Conservation (phyloP, 2,329 filamentous ascomycete species). For the Sporothrix dimorphospora region DNA sequence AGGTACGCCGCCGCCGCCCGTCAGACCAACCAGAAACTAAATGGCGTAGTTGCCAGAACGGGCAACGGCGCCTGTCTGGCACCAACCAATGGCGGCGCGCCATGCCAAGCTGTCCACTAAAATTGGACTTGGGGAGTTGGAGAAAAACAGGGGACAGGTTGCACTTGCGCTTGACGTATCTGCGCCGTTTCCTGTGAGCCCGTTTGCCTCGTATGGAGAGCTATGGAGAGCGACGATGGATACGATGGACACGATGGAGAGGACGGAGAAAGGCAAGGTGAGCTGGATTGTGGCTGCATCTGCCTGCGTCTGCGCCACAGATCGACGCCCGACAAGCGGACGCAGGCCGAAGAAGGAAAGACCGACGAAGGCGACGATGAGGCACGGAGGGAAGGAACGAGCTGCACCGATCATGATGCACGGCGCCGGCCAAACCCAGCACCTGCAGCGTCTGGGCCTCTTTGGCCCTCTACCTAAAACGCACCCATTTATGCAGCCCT, state of each 20-base stretch:
- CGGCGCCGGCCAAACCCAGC: neutral
- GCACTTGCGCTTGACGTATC: neutral
- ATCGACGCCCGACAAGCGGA: neutral
- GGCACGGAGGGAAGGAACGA: neutral
- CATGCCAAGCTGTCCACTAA: neutral
- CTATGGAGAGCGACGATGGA: neutral
- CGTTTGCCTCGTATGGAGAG: neutral
- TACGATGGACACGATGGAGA: neutral
- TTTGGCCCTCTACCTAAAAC: slow-evolving; percentile 7
- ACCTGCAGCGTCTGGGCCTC: neutral
- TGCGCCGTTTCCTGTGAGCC: too few species aligned
- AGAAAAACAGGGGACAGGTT: slow-evolving; percentile 14
- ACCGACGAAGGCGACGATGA: neutral
- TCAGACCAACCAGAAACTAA: neutral
- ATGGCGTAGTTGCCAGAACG: slow-evolving; percentile 16
- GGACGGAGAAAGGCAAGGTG: neutral
- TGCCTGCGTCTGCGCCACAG: slow-evolving; percentile 14
- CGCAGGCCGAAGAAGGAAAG: neutral
- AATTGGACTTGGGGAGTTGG: neutral
- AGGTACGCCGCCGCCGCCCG: slow-evolving; percentile 5
- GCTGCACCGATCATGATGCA: neutral
- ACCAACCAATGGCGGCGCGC: slow-evolving; percentile 3
- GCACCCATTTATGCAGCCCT: neutral
- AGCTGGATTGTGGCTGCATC: neutral
- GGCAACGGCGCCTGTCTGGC: slow-evolving; percentile 3